phyloP scores from a whole-genome alignment of 2,329 filamentous ascomycete genomes.

The Pseudogymnoascus verrucosus region DNA sequence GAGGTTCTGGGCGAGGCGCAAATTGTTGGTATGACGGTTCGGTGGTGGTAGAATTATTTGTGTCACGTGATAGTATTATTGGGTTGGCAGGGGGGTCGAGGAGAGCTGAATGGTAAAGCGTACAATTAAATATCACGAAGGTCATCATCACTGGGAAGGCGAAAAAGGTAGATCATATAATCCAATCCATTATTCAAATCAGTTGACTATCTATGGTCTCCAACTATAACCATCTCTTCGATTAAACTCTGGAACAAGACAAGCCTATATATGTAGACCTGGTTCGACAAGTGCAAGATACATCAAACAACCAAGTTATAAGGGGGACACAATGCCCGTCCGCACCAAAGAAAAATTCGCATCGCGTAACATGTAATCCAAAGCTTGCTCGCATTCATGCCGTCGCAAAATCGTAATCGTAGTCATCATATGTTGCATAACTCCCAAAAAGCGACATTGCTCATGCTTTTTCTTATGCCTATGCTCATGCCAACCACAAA shows the following conservation, averaged over 20 bases:
- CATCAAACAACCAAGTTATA: neutral
- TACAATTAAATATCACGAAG: neutral
- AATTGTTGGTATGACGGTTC: neutral
- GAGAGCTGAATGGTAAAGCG: neutral
- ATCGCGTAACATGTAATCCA: neutral
- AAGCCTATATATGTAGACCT: neutral
- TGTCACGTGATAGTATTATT: neutral
- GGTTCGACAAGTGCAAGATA: neutral
- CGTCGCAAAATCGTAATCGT: neutral
- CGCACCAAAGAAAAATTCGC: neutral
- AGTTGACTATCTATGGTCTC: neutral
- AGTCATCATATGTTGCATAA: neutral
- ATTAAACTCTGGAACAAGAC: neutral
- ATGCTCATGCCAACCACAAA: neutral
- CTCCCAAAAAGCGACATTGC: neutral
- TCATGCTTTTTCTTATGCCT: neutral
- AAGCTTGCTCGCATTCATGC: neutral
- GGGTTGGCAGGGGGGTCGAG: neutral
- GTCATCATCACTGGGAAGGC: neutral
- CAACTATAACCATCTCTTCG: neutral
- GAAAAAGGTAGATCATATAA: neutral
- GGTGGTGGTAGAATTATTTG: neutral
- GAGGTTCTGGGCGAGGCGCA: neutral
- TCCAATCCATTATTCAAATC: slow-evolving; percentile 1
- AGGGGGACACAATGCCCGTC: neutral